A percentile compares a stretch with the other conserved stretches of the same genome.
Conservation (phyloP, 1,284 basidiomycete species). For the Boletus holoroseus region DNA sequence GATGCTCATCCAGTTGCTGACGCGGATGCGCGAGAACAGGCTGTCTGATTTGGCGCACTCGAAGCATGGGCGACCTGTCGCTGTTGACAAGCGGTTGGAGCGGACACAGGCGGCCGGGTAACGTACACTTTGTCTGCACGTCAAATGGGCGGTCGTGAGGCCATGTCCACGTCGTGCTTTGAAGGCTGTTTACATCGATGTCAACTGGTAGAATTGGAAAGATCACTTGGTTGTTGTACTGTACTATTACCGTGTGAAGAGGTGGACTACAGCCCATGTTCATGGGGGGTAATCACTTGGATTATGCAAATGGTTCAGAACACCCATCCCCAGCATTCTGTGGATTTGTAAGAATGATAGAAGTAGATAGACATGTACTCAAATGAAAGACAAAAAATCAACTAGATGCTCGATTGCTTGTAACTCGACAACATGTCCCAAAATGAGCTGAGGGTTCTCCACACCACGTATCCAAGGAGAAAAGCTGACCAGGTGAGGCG, state of each 20-base stretch:
- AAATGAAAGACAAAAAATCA: too few relatives aligned
- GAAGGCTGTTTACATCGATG: background rate
- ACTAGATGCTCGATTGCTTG: too few relatives aligned
- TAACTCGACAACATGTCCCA: too few relatives aligned
- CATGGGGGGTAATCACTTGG: background rate
- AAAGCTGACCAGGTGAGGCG: too few relatives aligned
- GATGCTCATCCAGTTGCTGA: constrained; percentile 50
- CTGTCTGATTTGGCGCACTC: constrained; percentile 58
- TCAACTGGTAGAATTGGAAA: background rate
- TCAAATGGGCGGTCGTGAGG: background rate
- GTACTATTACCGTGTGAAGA: background rate
- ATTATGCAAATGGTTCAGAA: too few relatives aligned
- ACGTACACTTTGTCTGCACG: background rate
- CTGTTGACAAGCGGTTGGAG: constrained; percentile 64
- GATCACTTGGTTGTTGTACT: background rate
- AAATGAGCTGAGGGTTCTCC: too few relatives aligned
- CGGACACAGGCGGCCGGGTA: constrained; percentile 58
- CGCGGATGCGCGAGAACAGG: constrained; percentile 65
- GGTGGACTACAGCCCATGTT: background rate
- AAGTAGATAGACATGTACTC: too few relatives aligned
- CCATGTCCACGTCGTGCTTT: too few relatives aligned
- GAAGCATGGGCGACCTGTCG: constrained; percentile 42
- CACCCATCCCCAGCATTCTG: too few relatives aligned
- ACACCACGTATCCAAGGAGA: too few relatives aligned
- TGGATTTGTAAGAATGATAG: too few relatives aligned